phyloP scores from a whole-genome alignment of 768 basidiomycete genomes.

The Favolaschia claudopus region DNA sequence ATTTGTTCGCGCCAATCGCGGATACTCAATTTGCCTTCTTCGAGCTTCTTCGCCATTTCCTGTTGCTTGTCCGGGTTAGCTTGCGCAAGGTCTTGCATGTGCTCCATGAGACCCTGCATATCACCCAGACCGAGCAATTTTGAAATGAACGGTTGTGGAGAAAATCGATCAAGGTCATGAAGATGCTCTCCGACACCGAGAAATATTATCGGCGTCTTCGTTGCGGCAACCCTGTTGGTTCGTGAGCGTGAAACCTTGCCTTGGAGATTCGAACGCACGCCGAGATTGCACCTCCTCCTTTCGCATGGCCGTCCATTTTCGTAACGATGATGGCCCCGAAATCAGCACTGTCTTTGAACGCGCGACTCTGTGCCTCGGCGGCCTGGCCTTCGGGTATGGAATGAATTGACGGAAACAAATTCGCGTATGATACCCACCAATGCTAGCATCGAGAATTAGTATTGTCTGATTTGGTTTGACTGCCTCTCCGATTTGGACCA shows the following conservation, averaged over 20 bases:
- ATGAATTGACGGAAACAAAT: slow-evolving; percentile 10
- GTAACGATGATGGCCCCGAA: slow-evolving; percentile 99
- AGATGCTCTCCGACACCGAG: slow-evolving; percentile 97
- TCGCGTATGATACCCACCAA: slow-evolving; percentile 57
- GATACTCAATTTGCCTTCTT: slow-evolving; percentile 96
- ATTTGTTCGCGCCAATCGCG: slow-evolving; percentile 98
- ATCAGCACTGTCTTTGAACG: slow-evolving; percentile 97
- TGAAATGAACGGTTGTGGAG: slow-evolving; percentile 96
- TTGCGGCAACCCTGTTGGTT: slow-evolving; percentile 87
- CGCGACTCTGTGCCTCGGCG: slow-evolving; percentile 93
- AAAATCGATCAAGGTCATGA: slow-evolving; percentile 95
- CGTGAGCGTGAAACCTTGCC: slow-evolving; percentile 5
- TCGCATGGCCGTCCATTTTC: slow-evolving; percentile 99
- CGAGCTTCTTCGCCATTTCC: slow-evolving; percentile 96
- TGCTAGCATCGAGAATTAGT: slow-evolving; percentile 94
- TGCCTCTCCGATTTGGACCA: slow-evolving; percentile 94
- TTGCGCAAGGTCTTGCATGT: slow-evolving; percentile 91
- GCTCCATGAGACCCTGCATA: slow-evolving; percentile 91
- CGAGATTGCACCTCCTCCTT: slow-evolving; percentile 98
- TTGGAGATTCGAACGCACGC: slow-evolving; percentile 69
- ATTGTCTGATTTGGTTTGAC: slow-evolving; percentile 98
- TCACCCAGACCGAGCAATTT: slow-evolving; percentile 96
- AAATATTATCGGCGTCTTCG: slow-evolving; percentile 98
- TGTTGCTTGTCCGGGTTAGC: slow-evolving; percentile 97
- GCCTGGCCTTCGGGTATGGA: no score